Percentiles rank a stretch among this genome's conserved stretches.
phyloP scores from a whole-genome alignment of 495 filamentous ascomycete genomes.

The Apodospora peruviana region DNA sequence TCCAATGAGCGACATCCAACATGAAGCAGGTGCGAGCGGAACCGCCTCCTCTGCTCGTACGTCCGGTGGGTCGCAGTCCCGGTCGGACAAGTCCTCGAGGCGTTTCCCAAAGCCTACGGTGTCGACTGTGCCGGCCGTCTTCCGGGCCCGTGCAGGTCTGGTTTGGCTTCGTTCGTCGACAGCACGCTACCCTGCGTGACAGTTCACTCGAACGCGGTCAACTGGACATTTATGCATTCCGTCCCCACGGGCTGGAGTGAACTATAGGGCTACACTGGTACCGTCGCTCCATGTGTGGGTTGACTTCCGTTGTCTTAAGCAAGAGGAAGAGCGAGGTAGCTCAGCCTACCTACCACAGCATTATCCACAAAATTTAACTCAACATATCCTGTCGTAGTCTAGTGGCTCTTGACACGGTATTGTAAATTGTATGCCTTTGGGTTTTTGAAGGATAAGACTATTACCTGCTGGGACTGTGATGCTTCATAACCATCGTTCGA shows the following conservation, averaged over 20 bases:
- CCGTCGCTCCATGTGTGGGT: neutral
- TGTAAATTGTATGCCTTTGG: too few species aligned
- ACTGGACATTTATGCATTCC: neutral
- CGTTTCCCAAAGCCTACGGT: neutral
- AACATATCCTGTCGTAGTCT: too few species aligned
- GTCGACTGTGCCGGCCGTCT: neutral
- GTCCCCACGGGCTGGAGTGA: neutral
- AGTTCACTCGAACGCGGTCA: neutral
- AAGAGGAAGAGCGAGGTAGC: too few species aligned
- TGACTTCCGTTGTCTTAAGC: too few species aligned
- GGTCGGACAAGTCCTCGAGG: neutral
- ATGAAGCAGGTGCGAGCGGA: neutral
- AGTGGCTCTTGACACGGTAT: too few species aligned
- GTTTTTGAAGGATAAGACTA: too few species aligned
- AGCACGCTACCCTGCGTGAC: neutral
- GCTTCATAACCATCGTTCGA: too few species aligned
- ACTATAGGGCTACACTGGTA: neutral
- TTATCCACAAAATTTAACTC: too few species aligned
- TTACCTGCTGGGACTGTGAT: too few species aligned
- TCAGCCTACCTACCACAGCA: too few species aligned
- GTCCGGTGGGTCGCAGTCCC: neutral
- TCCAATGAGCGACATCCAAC: neutral
- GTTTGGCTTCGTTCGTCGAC: neutral
- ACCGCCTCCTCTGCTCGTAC: neutral
- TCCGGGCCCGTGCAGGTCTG: neutral